Evolutionary conservation across 257 asterid species (phyloP).

Genomic region (Coffea canephora): DNA sequence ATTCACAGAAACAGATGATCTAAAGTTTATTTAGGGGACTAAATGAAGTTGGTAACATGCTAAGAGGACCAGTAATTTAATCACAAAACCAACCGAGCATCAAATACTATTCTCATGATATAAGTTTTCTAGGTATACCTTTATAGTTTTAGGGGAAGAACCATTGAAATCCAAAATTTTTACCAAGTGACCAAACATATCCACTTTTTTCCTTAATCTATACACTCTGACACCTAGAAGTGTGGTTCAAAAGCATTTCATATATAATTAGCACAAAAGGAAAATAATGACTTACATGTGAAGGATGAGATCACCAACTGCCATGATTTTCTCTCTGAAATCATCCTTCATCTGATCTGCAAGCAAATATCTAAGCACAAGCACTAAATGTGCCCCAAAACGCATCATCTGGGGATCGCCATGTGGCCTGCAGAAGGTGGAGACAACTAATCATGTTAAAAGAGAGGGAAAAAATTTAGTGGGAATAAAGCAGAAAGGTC

Average conservation of each 20-base stretch:
- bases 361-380: conserved; percentile 81
- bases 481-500: not conserved
- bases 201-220: not conserved
- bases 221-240: not conserved
- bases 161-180: not conserved
- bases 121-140: not conserved
- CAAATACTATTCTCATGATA: not conserved
- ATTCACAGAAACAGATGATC: not conserved
- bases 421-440: conserved; percentile 70
- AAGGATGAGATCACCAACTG: conserved; percentile 89
- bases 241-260: not conserved
- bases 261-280: not conserved
- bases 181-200: not conserved
- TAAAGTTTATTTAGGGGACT: not conserved
- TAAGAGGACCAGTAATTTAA: not conserved
- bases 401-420: conserved; percentile 99
- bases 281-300: conserved; percentile 66
- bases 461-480: too few relatives aligned
- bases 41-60: not conserved
- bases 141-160: not conserved
- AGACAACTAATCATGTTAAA: not conserved
- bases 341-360: conserved; percentile 78
- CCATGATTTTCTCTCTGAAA: conserved; percentile 82
- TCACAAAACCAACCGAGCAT: not conserved
- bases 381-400: conserved; percentile 96